Conservation (phyloP, 2,329 filamentous ascomycete species). For the Exophiala oligosperma region DNA sequence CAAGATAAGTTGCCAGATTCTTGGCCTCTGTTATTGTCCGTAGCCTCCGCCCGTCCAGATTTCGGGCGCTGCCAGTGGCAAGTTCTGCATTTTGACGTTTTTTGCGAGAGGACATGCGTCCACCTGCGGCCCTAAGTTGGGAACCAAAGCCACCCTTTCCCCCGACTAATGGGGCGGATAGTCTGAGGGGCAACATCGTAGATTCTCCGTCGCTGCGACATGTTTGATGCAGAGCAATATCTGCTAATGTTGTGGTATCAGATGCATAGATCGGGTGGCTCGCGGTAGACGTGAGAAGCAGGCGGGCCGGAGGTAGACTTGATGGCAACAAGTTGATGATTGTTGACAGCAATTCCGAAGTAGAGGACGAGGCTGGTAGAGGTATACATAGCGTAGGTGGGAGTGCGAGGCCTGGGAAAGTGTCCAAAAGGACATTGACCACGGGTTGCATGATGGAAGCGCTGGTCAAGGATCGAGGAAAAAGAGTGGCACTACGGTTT, state of each 20-base stretch:
- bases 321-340: slow-evolving; percentile 59
- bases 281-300: slow-evolving; percentile 79
- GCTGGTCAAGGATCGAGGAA: not conserved
- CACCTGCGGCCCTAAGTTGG: slow-evolving; percentile 91
- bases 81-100: slow-evolving; percentile 67
- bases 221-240: slow-evolving; percentile 7
- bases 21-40: slow-evolving; percentile 95
- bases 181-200: slow-evolving; percentile 77
- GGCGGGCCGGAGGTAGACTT: slow-evolving; percentile 56
- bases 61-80: slow-evolving; percentile 73
- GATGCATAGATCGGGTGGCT: slow-evolving; percentile 66
- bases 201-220: slow-evolving; percentile 45
- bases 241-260: slow-evolving; percentile 38
- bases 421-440: slow-evolving; percentile 81
- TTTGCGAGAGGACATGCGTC: slow-evolving; percentile 96
- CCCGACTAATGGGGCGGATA: slow-evolving; percentile 77
- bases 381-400: slow-evolving; percentile 82
- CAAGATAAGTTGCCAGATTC: slow-evolving; percentile 88
- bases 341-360: slow-evolving; percentile 65
- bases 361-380: slow-evolving; percentile 62
- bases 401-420: slow-evolving; percentile 78
- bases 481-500: not conserved
- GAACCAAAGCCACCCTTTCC: slow-evolving; percentile 98
- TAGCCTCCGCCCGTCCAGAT: slow-evolving; percentile 84
- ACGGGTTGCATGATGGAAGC: slow-evolving; percentile 11